phyloP scores from a whole-genome alignment of 805 yeast genomes.

The Saccharomycopsis schoenii region DNA sequence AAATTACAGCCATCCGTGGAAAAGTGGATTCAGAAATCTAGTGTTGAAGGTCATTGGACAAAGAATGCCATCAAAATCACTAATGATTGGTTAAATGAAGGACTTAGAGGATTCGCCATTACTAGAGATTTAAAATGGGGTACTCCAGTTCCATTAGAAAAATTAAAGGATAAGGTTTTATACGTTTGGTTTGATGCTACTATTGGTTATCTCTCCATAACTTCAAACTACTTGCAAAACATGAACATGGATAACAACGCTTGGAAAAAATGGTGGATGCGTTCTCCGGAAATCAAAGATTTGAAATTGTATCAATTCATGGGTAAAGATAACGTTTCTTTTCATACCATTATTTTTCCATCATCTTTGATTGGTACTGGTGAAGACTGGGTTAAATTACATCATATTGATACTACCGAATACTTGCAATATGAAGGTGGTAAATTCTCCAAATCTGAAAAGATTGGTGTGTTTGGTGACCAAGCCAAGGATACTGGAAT shows the following conservation, averaged over 20 bases:
- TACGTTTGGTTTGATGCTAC: conserved; percentile 99
- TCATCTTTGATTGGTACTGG: conserved; percentile 81
- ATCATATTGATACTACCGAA: conserved; percentile 90
- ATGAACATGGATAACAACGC: conserved; percentile 21
- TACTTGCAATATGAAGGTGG: conserved; percentile 97
- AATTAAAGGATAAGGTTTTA: conserved; percentile 78
- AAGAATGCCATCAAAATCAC: conserved; percentile 85
- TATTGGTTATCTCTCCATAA: conserved; percentile 92
- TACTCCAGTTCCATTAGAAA: conserved; percentile 90
- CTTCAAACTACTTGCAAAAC: conserved; percentile 74
- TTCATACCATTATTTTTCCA: conserved; percentile 98
- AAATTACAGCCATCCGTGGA: conserved; percentile 69
- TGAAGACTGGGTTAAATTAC: conserved; percentile 83
- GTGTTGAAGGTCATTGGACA: conserved; percentile 79
- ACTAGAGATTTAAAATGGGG: conserved; percentile 98
- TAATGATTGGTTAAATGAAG: conserved; percentile 87
- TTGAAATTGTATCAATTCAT: conserved; percentile 90
- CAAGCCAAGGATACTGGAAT: conserved; percentile 91
- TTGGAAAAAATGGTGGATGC: conserved; percentile 89
- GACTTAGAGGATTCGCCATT: conserved; percentile 87
- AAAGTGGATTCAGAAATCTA: conserved; percentile 61
- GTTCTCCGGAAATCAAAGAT: conserved; percentile 56
- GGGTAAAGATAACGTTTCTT: conserved; percentile 99
- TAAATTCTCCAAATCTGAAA: conserved; percentile 95
- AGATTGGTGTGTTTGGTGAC: conserved; percentile 96